These are phyloP conservation scores for Umbellularia californica DNA, from an alignment of 164 flowering plant genomes.

Conservation along the genomic window DNA sequence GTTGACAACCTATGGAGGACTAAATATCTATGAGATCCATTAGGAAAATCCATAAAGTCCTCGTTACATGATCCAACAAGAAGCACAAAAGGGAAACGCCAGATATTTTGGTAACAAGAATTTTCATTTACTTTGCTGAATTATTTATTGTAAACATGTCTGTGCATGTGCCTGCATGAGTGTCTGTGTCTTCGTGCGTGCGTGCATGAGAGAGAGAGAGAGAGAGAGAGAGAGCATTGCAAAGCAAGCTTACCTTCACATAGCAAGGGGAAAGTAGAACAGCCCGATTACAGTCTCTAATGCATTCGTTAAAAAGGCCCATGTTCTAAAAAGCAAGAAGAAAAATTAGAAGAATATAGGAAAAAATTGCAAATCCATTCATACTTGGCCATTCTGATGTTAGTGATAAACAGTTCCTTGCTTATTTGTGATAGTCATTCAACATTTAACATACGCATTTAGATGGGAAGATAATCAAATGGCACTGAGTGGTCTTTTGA, in stretches of 20 bases:
- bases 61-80: neutral
- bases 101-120: neutral
- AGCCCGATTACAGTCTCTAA: constrained; percentile 75
- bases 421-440: no score
- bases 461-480: no score
- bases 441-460: no score
- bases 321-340: constrained; percentile 42
- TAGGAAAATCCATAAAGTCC: neutral
- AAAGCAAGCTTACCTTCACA: constrained; percentile 51
- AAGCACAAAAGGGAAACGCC: neutral
- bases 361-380: neutral
- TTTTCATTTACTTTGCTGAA: no score
- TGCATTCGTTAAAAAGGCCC: constrained; percentile 47
- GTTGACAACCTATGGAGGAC: no score
- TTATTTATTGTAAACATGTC: no score
- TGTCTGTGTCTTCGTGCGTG: no score
- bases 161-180: no score
- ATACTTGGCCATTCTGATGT: neutral
- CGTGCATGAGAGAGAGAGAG: neutral
- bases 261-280: constrained; percentile 49
- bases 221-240: neutral
- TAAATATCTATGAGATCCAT: no score
- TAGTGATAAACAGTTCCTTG: neutral
- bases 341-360: neutral
- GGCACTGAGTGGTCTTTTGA: no score